Percentiles rank a stretch among this genome's conserved stretches.
Evolutionary conservation across 2,329 filamentous ascomycete species (phyloP).

Genomic region (Aspergillus neoniger): DNA sequence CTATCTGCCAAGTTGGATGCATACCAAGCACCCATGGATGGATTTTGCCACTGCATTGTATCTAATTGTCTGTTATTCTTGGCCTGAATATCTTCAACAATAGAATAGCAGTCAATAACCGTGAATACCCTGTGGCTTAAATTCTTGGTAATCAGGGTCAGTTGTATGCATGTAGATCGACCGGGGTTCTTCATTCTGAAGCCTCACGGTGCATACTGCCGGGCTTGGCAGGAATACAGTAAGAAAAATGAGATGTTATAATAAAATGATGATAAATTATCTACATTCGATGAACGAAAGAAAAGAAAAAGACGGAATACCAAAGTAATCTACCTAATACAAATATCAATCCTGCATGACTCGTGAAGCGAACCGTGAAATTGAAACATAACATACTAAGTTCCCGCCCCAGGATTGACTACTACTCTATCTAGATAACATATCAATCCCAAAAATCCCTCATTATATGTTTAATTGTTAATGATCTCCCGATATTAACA

Average conservation of each 20-base stretch:
- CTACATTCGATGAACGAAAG: neutral
- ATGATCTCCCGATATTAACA: neutral
- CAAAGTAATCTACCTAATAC: neutral
- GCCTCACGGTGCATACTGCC: neutral
- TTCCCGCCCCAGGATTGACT: neutral
- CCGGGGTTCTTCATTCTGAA: neutral
- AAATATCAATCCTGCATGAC: neutral
- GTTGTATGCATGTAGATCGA: neutral
- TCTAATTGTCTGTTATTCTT: neutral
- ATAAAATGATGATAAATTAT: neutral
- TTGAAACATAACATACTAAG: neutral
- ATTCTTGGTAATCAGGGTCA: neutral
- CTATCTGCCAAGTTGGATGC: neutral
- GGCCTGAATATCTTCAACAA: neutral
- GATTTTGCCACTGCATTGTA: too few species aligned
- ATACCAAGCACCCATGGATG: neutral
- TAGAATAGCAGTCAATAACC: neutral
- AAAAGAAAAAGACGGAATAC: neutral
- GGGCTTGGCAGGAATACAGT: neutral
- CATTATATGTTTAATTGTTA: neutral
- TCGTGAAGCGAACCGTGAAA: neutral
- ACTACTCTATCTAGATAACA: neutral
- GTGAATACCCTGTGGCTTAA: neutral
- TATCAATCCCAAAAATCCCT: neutral
- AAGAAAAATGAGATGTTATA: neutral